Base-by-base conservation (phyloP, 2,329 filamentous ascomycete species). In the Cryoendolithus antarcticus region DNA sequence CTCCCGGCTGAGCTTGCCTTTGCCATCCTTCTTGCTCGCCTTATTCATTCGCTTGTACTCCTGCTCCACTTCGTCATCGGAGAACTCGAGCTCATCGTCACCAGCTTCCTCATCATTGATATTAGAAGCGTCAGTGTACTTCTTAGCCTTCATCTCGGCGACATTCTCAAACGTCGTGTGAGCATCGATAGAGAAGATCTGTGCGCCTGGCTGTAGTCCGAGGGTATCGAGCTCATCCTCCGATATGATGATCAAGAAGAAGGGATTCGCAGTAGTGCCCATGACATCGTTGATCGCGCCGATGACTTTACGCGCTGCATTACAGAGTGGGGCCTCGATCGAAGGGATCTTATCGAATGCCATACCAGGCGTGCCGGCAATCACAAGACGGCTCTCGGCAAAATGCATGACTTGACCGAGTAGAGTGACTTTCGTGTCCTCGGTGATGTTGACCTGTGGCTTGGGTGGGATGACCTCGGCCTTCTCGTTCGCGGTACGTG, bases 111-210 rank as follows among this genome's bases (percentile, higher is more conserved):
- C 91, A 49, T 96, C 91, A 60, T 94, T 82, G 39, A 94, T 72
- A 57, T 96, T 96, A 37, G 85, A 93, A 6, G 91, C 89, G 60
- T 98, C 91, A 6, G 86, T 91, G 43, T 86, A 86, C 63, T 93
- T 96, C 38, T 70, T 72, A 60, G 81, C 82, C 41, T 96, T 66
- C 5, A 80, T 77, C 57, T 91, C 75, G 0, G 89, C 95, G 55
- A 94, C 91, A 40, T 94, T 85, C 51, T 82, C 93, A 0, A 72
- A 78, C 28, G 38, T 44, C 31, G 86, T 86, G 57, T 91, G 81
- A 6, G 75, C 67, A 33, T 80, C 73, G 3, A 89, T 77, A 55
- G 94, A 96, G 63, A 75, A 94, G 2, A 96, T 65, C 35, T 75
- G 74, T 2, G 74, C 75, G 21, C 81, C 85, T 31, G 75, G 65